Percentiles rank a stretch among this genome's conserved stretches.
Evolutionary conservation across 1,284 basidiomycete species (phyloP).

Genomic region (Paramarasmius palmivorus): DNA sequence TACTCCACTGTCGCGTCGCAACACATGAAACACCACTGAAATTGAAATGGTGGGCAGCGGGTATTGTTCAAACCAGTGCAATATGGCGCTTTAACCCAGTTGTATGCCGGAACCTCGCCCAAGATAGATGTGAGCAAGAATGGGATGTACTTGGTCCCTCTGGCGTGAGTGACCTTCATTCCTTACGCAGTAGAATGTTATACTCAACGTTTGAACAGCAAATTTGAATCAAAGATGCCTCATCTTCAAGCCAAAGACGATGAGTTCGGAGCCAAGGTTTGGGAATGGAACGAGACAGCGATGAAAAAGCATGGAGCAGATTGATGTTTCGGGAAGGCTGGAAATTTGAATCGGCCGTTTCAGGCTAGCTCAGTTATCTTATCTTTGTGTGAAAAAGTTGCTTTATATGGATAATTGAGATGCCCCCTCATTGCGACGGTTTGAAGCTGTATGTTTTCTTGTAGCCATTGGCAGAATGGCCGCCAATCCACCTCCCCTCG

Average conservation of each 20-base stretch:
- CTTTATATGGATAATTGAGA: neutral
- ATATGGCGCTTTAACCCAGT: constrained; percentile 36
- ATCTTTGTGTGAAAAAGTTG: neutral
- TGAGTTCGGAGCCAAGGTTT: constrained; percentile 1
- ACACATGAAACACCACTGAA: neutral
- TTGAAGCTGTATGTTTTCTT: neutral
- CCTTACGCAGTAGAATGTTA: neutral
- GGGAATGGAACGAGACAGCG: constrained; percentile 6
- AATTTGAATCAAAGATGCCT: constrained; percentile 3
- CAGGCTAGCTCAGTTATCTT: neutral
- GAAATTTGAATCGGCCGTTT: no score
- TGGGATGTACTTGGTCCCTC: constrained; percentile 7
- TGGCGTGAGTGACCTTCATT: constrained; percentile 4
- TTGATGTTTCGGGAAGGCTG: neutral
- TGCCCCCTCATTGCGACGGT: neutral
- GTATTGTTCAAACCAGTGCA: constrained; percentile 7
- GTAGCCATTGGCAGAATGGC: constrained; percentile 4
- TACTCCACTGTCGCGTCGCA: neutral
- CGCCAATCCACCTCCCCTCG: constrained; percentile 23
- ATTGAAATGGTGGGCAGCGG: constrained; percentile 8
- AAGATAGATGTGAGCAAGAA: constrained; percentile 8
- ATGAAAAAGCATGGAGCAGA: constrained; percentile 3
- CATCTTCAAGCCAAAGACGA: constrained; percentile 4
- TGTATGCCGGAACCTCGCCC: constrained; percentile 37
- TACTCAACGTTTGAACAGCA: neutral